Conservation (phyloP, 306 rosid genomes). For the Luffa aegyptiaca region DNA sequence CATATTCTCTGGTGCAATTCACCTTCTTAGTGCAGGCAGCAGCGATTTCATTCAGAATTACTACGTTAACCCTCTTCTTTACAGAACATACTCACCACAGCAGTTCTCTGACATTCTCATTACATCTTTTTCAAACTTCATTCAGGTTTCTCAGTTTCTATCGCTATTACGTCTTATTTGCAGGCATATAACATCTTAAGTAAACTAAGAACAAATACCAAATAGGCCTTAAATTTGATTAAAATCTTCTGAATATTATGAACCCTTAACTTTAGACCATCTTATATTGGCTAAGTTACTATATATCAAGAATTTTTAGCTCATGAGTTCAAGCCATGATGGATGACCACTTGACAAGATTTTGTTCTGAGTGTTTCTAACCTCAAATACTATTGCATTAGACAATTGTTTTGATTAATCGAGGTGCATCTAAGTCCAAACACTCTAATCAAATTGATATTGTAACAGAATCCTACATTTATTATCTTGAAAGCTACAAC, state of each 20-base stretch:
- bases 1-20: slow-evolving; percentile 39
- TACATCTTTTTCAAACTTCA: slow-evolving; percentile 30
- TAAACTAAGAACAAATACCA: background rate
- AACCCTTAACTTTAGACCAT: background rate
- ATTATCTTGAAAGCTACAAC: background rate
- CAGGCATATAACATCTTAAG: background rate
- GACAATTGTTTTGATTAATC: background rate
- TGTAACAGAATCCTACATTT: background rate
- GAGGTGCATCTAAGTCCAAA: background rate
- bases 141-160: slow-evolving; percentile 28
- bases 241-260: too few relatives aligned
- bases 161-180: background rate
- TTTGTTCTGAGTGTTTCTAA: background rate
- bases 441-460: background rate
- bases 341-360: background rate
- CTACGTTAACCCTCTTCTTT: slow-evolving; percentile 32
- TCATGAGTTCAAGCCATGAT: background rate
- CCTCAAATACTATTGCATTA: background rate
- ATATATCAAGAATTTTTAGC: background rate
- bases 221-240: background rate
- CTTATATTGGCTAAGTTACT: background rate
- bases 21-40: slow-evolving; percentile 48
- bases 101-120: slow-evolving; percentile 42
- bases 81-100: slow-evolving; percentile 21
- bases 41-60: slow-evolving; percentile 58